Base-by-base conservation (phyloP, 768 basidiomycete genomes). In the Rhizopogon sp. region DNA sequence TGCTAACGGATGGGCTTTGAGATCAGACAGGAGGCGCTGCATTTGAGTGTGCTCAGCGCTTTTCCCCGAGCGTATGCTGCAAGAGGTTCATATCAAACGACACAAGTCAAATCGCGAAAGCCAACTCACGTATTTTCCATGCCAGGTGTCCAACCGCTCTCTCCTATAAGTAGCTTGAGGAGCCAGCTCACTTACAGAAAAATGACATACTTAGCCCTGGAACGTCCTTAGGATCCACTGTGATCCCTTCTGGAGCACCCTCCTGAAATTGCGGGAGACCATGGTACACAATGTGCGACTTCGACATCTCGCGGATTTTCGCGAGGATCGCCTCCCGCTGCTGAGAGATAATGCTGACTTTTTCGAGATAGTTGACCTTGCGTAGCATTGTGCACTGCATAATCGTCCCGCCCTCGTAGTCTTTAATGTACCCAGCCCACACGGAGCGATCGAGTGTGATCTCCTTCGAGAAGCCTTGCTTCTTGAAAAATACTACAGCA, bases 391-490 rank as follows among this genome's bases (percentile, higher is more conserved):
- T 88, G 66, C 97, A 99, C 70, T 95, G 92, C 95, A 99, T 98
- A 74, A 98, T 93, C 43, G 96, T 99, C 16, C 93, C 95, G 40
- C 96, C 96, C 70, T 99, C 97, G 71, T 99, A 99, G 69, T 99
- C 97, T 70, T 98, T 99, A 83, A 99, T 98, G 70, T 99, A 98
- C 10, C 95, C 97, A 0, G 96, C 95, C 97, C 97, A 99, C 7
- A 88, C 78, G 2, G 89, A 84, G 43, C 95, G 82, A 57, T 88
- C 87, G n/a, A 97, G 80, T 0, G 89, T 88, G 58, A 99, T 96
- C 55, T 98, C 95, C 69, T 98, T 98, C 6, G 93, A 90, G 71
- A 99, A 99, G 0, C 97, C 97, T 75, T 98, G 97, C 68, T 98
- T 99, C 69, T 93, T 93, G 78, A 99, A 98, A 72, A 98, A 99